These are phyloP conservation scores for Didymosphaeria variabile DNA, from an alignment of 2,329 filamentous ascomycete genomes.

Conservation along the genomic window DNA sequence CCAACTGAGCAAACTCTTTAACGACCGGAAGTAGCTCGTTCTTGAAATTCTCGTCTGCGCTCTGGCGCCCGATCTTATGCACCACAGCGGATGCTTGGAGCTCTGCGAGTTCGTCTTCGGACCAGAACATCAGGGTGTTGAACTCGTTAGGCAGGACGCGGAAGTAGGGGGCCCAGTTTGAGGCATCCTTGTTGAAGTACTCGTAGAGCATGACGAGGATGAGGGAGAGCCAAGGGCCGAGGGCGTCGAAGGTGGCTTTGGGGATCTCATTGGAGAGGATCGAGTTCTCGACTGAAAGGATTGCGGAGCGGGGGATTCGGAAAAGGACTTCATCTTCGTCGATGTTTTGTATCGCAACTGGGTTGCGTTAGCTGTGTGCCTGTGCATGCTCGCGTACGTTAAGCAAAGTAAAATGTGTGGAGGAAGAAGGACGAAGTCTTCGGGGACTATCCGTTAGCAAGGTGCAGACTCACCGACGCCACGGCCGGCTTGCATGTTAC, in stretches of 20 bases:
- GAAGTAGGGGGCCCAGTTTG: conserved; percentile 81
- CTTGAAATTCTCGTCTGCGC: conserved; percentile 75
- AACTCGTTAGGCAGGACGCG: conserved; percentile 75
- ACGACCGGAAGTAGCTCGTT: conserved; percentile 64
- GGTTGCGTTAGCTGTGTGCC: conserved; percentile 22
- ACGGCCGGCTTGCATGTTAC: conserved; percentile 65
- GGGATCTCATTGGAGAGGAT: conserved; percentile 66
- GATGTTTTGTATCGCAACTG: conserved; percentile 77
- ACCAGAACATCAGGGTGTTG: conserved; percentile 93
- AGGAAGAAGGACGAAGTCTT: not conserved
- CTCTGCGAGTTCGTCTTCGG: conserved; percentile 70
- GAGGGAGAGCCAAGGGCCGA: conserved; percentile 63
- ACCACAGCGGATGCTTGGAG: conserved; percentile 81
- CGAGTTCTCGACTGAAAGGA: conserved; percentile 79
- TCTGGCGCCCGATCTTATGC: conserved; percentile 76
- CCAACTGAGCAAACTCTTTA: conserved; percentile 47
- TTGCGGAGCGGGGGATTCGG: conserved; percentile 74
- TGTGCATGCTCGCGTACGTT: not conserved
- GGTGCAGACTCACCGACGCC: conserved; percentile 65
- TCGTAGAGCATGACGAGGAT: conserved; percentile 88
- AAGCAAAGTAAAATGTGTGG: not conserved
- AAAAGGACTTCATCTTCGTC: conserved; percentile 80
- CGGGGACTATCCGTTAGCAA: conserved; percentile 8
- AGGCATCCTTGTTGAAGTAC: conserved; percentile 65
- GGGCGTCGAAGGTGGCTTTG: conserved; percentile 40